Evolutionary conservation across 1,139 yeast genomes (phyloP).

Genomic region (Pneumocystis murina): DNA sequence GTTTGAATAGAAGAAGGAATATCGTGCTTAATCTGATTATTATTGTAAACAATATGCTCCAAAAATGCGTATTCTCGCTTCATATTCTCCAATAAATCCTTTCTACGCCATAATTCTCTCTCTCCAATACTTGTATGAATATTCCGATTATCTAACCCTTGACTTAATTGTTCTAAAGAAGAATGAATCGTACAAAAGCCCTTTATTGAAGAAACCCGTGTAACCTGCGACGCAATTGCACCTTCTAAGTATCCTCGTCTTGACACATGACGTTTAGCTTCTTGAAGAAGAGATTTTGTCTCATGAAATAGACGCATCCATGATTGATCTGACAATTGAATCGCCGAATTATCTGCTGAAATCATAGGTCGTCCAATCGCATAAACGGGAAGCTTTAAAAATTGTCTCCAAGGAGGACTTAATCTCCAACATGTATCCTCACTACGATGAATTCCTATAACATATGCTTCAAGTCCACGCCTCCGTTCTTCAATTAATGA

Average conservation of each 20-base stretch:
- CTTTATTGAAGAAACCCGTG: conserved; percentile 3
- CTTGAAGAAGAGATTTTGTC: conserved; percentile 3
- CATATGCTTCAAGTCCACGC: conserved; percentile 32
- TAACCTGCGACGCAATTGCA: background rate
- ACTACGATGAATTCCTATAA: conserved; percentile 37
- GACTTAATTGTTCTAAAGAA: background rate
- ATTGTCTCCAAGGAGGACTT: conserved; percentile 25
- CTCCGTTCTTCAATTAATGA: conserved; percentile 37
- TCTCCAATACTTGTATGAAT: conserved; percentile 16
- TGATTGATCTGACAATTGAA: conserved; percentile 2
- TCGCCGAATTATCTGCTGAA: conserved; percentile 3
- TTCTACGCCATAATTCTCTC: conserved; percentile 32
- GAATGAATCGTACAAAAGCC: background rate
- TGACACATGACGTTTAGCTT: conserved; percentile 4
- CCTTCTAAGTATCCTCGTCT: background rate
- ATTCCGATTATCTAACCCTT: conserved; percentile 2
- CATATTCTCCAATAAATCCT: conserved; percentile 28
- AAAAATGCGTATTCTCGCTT: conserved; percentile 26
- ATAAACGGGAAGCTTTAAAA: conserved; percentile 24
- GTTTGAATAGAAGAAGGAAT: background rate
- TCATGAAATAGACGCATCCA: conserved; percentile 2
- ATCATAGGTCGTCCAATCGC: background rate
- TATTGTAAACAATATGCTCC: conserved; percentile 17
- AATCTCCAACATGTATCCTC: conserved; percentile 29
- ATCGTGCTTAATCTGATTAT: conserved; percentile 4